phyloP scores from a whole-genome alignment of 306 rosid species.

The Prunus fruticosa region DNA sequence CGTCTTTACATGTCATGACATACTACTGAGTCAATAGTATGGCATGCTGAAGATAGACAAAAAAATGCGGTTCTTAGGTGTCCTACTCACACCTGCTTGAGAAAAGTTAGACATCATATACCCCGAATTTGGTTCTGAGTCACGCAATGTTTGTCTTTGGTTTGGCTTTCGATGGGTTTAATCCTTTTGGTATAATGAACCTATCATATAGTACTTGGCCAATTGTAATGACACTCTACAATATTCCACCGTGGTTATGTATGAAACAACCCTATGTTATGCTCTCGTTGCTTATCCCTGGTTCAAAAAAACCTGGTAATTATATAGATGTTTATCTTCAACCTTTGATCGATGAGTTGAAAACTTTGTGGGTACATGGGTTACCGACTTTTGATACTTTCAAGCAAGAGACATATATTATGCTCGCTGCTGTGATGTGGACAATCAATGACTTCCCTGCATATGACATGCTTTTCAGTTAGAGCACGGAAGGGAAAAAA shows the following conservation, averaged over 20 bases:
- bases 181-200: not conserved
- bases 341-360: not conserved
- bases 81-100: not conserved
- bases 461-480: not conserved
- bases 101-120: not conserved
- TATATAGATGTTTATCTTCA: not conserved
- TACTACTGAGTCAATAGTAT: not conserved
- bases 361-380: not conserved
- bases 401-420: not conserved
- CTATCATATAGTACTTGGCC: not conserved
- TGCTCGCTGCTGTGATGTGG: not conserved
- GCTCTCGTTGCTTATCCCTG: not conserved
- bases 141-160: not conserved
- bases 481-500: no score
- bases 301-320: not conserved
- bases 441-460: constrained; percentile 3
- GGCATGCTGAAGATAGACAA: not conserved
- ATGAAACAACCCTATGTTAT: not conserved
- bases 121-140: not conserved
- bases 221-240: not conserved
- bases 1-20: not conserved
- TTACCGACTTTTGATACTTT: not conserved
- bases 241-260: not conserved
- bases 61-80: not conserved
- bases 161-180: not conserved